These are phyloP conservation scores for Sisymbrium altissimum DNA, from an alignment of 345 rosid genomes.

Conservation along the genomic window DNA sequence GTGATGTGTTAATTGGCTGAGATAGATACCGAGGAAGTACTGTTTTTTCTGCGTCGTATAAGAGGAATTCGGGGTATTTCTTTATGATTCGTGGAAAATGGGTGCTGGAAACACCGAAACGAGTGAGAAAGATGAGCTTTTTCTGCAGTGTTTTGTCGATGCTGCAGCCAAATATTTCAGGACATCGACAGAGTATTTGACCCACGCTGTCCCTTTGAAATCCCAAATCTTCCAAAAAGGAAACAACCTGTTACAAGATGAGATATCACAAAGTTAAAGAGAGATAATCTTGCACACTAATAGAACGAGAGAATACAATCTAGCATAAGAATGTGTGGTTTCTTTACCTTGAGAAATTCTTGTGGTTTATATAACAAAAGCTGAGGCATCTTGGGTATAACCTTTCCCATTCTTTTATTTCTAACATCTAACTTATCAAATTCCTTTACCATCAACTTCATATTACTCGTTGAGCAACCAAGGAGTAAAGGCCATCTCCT, in stretches of 20 bases:
- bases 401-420: constrained; percentile 62
- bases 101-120: constrained; percentile 51
- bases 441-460: constrained; percentile 55
- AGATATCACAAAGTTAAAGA: background rate
- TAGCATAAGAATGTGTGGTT: background rate
- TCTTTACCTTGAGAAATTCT: constrained; percentile 59
- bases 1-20: background rate
- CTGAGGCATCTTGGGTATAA: constrained; percentile 79
- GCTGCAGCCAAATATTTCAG: constrained; percentile 69
- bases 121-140: constrained; percentile 58
- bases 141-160: constrained; percentile 59
- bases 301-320: background rate
- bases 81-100: constrained; percentile 65
- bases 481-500: constrained; percentile 76
- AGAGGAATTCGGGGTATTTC: constrained; percentile 85
- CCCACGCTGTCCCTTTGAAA: constrained; percentile 55
- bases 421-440: constrained; percentile 51
- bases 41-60: constrained; percentile 55
- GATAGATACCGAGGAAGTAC: constrained; percentile 68
- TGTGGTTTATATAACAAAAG: constrained; percentile 67
- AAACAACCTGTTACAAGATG: constrained; percentile 51
- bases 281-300: background rate
- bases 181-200: constrained; percentile 67
- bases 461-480: constrained; percentile 71
- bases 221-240: constrained; percentile 63